These are phyloP conservation scores for Setaria italica DNA, from an alignment of 202 grass and related monocot genomes.

Conservation along the genomic window DNA sequence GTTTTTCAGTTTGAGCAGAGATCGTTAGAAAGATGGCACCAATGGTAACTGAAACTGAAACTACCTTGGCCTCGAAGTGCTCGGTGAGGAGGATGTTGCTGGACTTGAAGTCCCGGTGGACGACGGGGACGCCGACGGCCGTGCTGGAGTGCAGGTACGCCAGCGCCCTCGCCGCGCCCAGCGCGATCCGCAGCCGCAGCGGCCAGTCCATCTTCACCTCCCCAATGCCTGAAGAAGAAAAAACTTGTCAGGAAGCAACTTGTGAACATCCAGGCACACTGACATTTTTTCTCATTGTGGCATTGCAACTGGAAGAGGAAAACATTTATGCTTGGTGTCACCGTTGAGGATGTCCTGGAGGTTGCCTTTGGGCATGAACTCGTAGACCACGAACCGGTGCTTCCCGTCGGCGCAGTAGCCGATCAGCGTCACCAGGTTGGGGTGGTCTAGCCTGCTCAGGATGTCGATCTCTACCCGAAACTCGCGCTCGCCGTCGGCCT, in stretches of 20 bases:
- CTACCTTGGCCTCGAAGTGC: conserved; percentile 89
- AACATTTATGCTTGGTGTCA: neutral
- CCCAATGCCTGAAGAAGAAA: conserved; percentile 53
- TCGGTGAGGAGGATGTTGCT: conserved; percentile 88
- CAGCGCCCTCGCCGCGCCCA: conserved; percentile 84
- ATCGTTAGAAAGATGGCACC: neutral
- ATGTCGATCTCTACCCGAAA: conserved; percentile 98
- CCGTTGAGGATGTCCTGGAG: conserved; percentile 86
- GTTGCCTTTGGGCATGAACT: conserved; percentile 95
- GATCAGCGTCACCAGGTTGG: conserved; percentile 84
- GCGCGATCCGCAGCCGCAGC: conserved; percentile 75
- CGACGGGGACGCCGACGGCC: conserved; percentile 84
- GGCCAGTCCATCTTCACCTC: conserved; percentile 86
- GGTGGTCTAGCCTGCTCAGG: conserved; percentile 92
- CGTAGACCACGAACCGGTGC: conserved; percentile 94
- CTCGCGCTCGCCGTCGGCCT: conserved; percentile 88
- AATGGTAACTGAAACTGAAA: neutral
- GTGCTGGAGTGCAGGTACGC: conserved; percentile 89
- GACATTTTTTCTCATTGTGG: neutral
- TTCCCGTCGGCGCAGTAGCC: conserved; percentile 98
- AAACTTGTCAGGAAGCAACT: neutral
- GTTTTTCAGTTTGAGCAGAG: neutral
- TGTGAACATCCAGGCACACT: neutral
- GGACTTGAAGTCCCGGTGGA: conserved; percentile 99
- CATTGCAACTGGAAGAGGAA: neutral